Evolutionary conservation across 2,329 filamentous ascomycete genomes (phyloP).

Genomic region (Fusarium burgessii): DNA sequence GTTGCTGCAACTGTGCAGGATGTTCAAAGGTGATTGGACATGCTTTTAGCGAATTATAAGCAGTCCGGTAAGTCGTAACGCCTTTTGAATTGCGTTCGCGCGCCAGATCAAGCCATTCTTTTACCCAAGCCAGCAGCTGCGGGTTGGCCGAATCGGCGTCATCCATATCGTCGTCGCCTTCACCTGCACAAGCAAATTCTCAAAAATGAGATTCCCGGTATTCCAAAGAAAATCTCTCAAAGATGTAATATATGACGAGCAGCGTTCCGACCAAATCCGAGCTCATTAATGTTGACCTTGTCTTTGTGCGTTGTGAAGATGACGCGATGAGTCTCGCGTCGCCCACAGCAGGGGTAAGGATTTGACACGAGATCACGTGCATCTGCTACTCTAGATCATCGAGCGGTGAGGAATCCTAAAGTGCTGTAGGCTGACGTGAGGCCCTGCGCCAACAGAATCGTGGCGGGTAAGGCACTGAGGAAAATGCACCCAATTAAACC

Average conservation of each 20-base stretch:
- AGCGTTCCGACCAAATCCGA: neutral
- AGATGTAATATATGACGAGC: neutral
- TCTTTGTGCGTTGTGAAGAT: neutral
- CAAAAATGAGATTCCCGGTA: neutral
- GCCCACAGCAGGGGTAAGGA: neutral
- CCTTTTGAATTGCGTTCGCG: constrained; percentile 78
- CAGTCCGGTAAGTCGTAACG: constrained; percentile 77
- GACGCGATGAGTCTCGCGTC: constrained; percentile 31
- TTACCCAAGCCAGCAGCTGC: constrained; percentile 77
- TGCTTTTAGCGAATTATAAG: constrained; percentile 80
- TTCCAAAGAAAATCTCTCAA: neutral
- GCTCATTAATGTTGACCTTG: neutral
- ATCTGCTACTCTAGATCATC: neutral
- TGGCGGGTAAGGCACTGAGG: constrained; percentile 24
- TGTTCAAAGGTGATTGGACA: constrained; percentile 79
- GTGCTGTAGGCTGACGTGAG: constrained; percentile 40
- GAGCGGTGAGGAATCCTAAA: constrained; percentile 12
- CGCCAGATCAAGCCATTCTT: constrained; percentile 80
- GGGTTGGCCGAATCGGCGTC: constrained; percentile 72
- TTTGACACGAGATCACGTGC: constrained; percentile 45
- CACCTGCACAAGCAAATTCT: neutral
- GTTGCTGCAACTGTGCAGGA: constrained; percentile 76
- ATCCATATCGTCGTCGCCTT: constrained; percentile 45
- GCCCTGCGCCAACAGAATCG: constrained; percentile 13
- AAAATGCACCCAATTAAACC: constrained; percentile 33